phyloP scores from a whole-genome alignment of 1,139 yeast genomes.

The Suhomyces ambrosiae region DNA sequence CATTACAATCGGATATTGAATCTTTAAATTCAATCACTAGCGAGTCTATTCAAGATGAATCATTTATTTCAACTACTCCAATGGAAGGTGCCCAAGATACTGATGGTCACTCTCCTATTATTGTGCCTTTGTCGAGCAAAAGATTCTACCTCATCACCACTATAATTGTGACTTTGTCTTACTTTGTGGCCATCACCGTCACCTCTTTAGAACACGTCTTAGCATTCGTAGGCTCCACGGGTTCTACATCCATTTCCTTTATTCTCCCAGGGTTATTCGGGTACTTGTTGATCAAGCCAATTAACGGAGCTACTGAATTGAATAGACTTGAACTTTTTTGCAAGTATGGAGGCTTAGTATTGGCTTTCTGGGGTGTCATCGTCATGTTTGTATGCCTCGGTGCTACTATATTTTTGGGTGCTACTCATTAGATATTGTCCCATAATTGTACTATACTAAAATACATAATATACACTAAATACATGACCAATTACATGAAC shows the following conservation, averaged over 20 bases:
- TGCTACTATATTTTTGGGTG: conserved; percentile 70
- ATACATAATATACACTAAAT: conserved; percentile 4
- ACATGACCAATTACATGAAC: no score
- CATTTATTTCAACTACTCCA: conserved; percentile 49
- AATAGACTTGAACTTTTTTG: conserved; percentile 45
- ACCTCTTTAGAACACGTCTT: conserved; percentile 80
- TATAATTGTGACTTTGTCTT: conserved; percentile 61
- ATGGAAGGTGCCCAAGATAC: conserved; percentile 54
- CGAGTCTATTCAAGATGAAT: conserved; percentile 30
- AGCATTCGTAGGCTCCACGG: conserved; percentile 94
- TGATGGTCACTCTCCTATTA: conserved; percentile 52
- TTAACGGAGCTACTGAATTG: conserved; percentile 36
- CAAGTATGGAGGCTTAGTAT: conserved; percentile 59
- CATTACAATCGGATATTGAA: conserved; percentile 20
- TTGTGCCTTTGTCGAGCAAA: conserved; percentile 53
- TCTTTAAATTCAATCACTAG: conserved; percentile 20
- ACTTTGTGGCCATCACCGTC: conserved; percentile 74
- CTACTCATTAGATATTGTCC: conserved; percentile 37
- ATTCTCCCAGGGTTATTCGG: conserved; percentile 93
- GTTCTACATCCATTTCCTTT: conserved; percentile 90
- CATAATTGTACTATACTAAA: conserved; percentile 3
- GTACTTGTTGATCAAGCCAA: conserved; percentile 59
- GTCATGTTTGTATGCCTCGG: conserved; percentile 80
- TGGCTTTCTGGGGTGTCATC: conserved; percentile 72
- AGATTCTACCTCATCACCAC: conserved; percentile 69